Conservation (phyloP, 2,329 filamentous ascomycete genomes). For the Ophiostoma ulmi region DNA sequence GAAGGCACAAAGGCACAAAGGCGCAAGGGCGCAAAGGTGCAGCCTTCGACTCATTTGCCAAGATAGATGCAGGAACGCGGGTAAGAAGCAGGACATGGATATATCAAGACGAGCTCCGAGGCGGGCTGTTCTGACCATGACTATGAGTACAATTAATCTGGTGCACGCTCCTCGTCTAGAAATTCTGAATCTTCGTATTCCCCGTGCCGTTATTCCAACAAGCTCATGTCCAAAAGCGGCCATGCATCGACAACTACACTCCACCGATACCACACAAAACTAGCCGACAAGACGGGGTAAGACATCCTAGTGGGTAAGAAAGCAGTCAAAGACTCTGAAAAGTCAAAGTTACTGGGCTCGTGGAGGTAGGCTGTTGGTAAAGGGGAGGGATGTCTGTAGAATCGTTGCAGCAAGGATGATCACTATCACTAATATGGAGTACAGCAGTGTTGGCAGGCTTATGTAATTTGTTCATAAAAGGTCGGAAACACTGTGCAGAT, state of each 20-base stretch:
- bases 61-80: neutral
- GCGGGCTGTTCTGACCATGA: neutral
- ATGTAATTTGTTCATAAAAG: neutral
- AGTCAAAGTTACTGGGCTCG: neutral
- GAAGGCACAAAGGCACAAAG: neutral
- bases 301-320: neutral
- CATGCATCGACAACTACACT: neutral
- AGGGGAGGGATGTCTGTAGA: neutral
- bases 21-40: neutral
- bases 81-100: neutral
- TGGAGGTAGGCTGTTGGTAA: neutral
- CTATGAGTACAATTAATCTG: neutral
- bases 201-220: neutral
- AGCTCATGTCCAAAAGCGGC: slow-evolving; percentile 10
- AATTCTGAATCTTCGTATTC: too few relatives aligned
- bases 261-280: neutral
- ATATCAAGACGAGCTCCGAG: neutral
- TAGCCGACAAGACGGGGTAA: neutral
- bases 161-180: neutral
- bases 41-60: neutral
- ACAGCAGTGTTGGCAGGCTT: neutral
- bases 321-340: neutral
- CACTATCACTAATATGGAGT: neutral
- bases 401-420: neutral
- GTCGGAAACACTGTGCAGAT: neutral